Percentiles rank a stretch among this genome's conserved stretches.
phyloP scores from a whole-genome alignment of 2,329 filamentous ascomycete genomes.

The Fusarium tuaranense region DNA sequence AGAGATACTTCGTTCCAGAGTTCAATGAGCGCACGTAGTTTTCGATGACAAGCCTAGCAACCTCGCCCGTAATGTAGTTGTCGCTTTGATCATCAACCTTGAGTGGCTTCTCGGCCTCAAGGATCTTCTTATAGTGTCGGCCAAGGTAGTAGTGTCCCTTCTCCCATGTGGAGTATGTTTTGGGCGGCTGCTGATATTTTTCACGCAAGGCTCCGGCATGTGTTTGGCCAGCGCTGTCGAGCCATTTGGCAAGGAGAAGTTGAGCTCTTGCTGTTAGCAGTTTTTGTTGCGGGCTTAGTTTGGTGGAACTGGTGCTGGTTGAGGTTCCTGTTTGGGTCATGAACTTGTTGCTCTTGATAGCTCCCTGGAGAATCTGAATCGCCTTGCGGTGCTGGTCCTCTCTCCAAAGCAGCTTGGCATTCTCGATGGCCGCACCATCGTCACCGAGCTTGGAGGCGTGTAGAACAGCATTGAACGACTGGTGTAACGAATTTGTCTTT shows the following conservation, averaged over 20 bases:
- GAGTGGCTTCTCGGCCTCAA: conserved; percentile 87
- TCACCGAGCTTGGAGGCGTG: conserved; percentile 88
- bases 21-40: conserved; percentile 90
- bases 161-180: conserved; percentile 81
- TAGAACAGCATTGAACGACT: conserved; percentile 93
- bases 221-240: conserved; percentile 93
- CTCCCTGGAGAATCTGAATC: conserved; percentile 89
- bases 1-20: conserved; percentile 94
- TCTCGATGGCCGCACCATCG: conserved; percentile 90
- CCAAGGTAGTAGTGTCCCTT: conserved; percentile 98
- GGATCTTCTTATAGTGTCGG: conserved; percentile 95
- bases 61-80: conserved; percentile 82
- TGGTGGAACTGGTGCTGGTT: conserved; percentile 48
- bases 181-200: conserved; percentile 87
- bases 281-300: conserved; percentile 63
- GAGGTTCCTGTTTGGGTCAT: conserved; percentile 59
- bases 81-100: conserved; percentile 82
- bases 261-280: conserved; percentile 82
- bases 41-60: conserved; percentile 89
- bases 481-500: conserved; percentile 84
- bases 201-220: conserved; percentile 82
- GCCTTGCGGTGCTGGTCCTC: conserved; percentile 95
- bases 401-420: conserved; percentile 92
- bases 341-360: conserved; percentile 86
- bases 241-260: conserved; percentile 94